phyloP scores from a whole-genome alignment of 1,284 basidiomycete genomes.

The Marasmius oreades region DNA sequence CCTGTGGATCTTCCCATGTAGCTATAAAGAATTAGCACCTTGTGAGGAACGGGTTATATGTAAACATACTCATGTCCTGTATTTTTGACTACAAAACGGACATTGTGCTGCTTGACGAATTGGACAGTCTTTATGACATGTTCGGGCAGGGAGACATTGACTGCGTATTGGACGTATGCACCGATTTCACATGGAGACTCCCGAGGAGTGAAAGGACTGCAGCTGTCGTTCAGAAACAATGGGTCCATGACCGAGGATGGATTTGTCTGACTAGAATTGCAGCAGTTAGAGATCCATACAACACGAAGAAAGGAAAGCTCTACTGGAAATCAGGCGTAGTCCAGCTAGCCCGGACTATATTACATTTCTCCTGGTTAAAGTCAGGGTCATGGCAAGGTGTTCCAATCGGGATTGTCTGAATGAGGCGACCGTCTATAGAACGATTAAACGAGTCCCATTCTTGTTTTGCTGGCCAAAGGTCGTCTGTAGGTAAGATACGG shows the following conservation, averaged over 20 bases:
- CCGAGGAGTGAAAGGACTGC: conserved; percentile 19
- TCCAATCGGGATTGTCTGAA: conserved; percentile 20
- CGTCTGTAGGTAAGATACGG: conserved; percentile 13
- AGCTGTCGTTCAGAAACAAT: conserved; percentile 21
- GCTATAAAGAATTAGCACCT: too few species aligned
- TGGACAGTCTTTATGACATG: conserved; percentile 18
- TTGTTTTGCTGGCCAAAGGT: conserved; percentile 17
- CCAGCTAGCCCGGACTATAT: conserved; percentile 12
- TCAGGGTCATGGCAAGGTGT: conserved; percentile 17
- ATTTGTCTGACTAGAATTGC: conserved; percentile 1
- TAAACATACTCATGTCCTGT: conserved; percentile 20
- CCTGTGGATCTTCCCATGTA: conserved; percentile 22
- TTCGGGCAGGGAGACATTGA: conserved; percentile 16
- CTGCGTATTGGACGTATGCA: conserved; percentile 16
- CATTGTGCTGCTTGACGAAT: conserved; percentile 19
- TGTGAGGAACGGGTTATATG: too few species aligned
- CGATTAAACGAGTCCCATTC: conserved; percentile 21
- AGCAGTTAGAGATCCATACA: background rate
- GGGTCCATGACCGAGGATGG: conserved; percentile 16
- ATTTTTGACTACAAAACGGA: conserved; percentile 21
- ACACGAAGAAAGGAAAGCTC: background rate
- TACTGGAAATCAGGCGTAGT: conserved; percentile 18
- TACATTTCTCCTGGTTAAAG: conserved; percentile 11
- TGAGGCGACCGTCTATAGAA: conserved; percentile 20
- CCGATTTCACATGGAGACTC: conserved; percentile 15